Percentiles rank a stretch among this genome's conserved stretches.
phyloP scores from a whole-genome alignment of 768 basidiomycete species.

The Aureoboletus auriporus region DNA sequence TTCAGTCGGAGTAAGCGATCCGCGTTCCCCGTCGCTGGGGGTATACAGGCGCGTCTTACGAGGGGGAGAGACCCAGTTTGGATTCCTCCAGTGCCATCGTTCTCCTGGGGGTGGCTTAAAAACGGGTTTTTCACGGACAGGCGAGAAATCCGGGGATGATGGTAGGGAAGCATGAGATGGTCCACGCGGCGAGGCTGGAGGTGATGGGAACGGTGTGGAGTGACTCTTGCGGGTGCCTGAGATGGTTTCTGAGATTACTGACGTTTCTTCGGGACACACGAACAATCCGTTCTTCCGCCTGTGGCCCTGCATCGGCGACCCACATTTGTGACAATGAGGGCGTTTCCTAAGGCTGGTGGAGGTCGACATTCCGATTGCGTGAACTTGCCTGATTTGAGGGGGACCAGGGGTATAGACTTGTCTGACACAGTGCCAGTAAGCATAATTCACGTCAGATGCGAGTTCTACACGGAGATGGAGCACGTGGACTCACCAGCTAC shows the following conservation, averaged over 20 bases:
- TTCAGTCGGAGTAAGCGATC: slow-evolving; percentile 29
- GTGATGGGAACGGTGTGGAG: slow-evolving; percentile 23
- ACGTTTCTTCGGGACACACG: slow-evolving; percentile 23
- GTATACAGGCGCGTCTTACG: slow-evolving; percentile 22
- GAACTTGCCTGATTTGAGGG: not conserved
- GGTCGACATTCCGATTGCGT: slow-evolving; percentile 20
- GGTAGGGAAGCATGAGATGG: slow-evolving; percentile 19
- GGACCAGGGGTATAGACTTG: not conserved
- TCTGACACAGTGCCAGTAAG: not conserved
- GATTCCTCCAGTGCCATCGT: slow-evolving; percentile 33
- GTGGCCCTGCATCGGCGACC: slow-evolving; percentile 31
- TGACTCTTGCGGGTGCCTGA: slow-evolving; percentile 15
- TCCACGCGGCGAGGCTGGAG: slow-evolving; percentile 24
- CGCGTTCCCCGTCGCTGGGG: slow-evolving; percentile 19
- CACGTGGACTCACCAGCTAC: slow-evolving; percentile 22
- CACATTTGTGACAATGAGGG: slow-evolving; percentile 33
- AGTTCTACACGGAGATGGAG: slow-evolving; percentile 1
- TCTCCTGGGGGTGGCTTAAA: slow-evolving; percentile 28
- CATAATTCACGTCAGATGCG: slow-evolving; percentile 1
- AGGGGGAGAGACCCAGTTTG: slow-evolving; percentile 32
- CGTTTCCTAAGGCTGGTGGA: slow-evolving; percentile 29
- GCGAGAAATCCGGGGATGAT: slow-evolving; percentile 12
- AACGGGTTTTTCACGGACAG: slow-evolving; percentile 13
- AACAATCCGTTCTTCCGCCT: slow-evolving; percentile 29
- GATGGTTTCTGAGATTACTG: slow-evolving; percentile 12